Percentiles rank a stretch among this genome's conserved stretches.
These are phyloP conservation scores for Discostella pseudostelligera DNA, from an alignment of 108 stramenopile genomes.

Conservation along the genomic window DNA sequence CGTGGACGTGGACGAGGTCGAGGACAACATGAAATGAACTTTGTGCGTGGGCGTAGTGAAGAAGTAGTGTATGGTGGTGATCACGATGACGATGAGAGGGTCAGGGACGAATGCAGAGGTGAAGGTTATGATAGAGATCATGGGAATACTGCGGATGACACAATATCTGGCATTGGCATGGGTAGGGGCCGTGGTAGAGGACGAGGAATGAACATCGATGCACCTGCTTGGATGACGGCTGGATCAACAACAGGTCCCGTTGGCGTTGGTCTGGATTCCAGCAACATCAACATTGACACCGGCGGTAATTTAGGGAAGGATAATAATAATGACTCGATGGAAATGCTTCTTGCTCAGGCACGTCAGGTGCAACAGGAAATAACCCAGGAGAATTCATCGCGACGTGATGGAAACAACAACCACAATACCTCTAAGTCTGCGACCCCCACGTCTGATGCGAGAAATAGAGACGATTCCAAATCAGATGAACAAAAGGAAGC, in stretches of 20 bases:
- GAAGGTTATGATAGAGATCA: background rate
- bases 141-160: background rate
- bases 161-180: background rate
- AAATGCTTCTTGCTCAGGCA: conserved; percentile 37
- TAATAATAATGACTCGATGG: conserved; percentile 29
- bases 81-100: background rate
- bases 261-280: too few species aligned
- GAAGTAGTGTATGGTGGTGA: conserved; percentile 9
- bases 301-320: background rate
- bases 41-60: conserved; percentile 20
- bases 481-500: background rate
- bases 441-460: background rate
- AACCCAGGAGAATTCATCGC: background rate
- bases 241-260: background rate
- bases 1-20: background rate
- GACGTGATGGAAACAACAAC: background rate
- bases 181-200: conserved; percentile 21
- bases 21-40: conserved; percentile 4
- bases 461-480: background rate
- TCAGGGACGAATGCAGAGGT: background rate
- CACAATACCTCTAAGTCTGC: background rate
- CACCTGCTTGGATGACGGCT: conserved; percentile 36
- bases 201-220: conserved; percentile 13
- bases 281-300: background rate
- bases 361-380: conserved; percentile 32